These are phyloP conservation scores for Delonix regia DNA, from an alignment of 306 rosid species.

Conservation along the genomic window DNA sequence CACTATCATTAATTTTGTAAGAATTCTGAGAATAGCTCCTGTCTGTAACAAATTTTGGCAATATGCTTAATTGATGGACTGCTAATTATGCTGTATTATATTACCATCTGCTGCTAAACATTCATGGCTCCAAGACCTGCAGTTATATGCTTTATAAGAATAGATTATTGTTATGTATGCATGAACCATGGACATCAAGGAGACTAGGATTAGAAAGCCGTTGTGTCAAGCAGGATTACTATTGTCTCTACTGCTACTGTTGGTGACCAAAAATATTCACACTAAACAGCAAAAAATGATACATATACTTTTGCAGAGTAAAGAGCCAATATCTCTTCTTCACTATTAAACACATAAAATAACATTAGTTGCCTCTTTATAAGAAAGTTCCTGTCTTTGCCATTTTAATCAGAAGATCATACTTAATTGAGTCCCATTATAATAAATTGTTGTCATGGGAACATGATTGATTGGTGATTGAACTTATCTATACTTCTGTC, in stretches of 20 bases:
- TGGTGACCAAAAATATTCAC: neutral
- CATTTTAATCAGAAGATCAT: neutral
- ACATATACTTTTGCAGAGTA: neutral
- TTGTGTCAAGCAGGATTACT: slow-evolving; percentile 12
- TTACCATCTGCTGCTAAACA: neutral
- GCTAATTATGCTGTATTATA: neutral
- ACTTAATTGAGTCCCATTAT: no score
- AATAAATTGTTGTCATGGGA: neutral
- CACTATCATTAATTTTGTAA: neutral
- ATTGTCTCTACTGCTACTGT: neutral
- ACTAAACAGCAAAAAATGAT: neutral
- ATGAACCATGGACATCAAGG: slow-evolving; percentile 2
- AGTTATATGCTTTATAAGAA: neutral
- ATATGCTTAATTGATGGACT: neutral
- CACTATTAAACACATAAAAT: neutral
- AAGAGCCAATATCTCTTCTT: slow-evolving; percentile 25
- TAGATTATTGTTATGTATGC: slow-evolving; percentile 3
- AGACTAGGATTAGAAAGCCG: slow-evolving; percentile 25
- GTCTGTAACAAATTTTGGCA: neutral
- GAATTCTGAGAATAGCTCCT: neutral
- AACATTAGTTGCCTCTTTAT: slow-evolving; percentile 35
- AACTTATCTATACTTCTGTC: slow-evolving; percentile 30
- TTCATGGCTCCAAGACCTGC: neutral
- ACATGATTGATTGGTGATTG: slow-evolving; percentile 34
- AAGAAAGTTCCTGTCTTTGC: slow-evolving; percentile 37